Evolutionary conservation across 257 asterid species (phyloP), one percentile per base, ranked within the genome.

Genomic region (Striga asiatica): DNA sequence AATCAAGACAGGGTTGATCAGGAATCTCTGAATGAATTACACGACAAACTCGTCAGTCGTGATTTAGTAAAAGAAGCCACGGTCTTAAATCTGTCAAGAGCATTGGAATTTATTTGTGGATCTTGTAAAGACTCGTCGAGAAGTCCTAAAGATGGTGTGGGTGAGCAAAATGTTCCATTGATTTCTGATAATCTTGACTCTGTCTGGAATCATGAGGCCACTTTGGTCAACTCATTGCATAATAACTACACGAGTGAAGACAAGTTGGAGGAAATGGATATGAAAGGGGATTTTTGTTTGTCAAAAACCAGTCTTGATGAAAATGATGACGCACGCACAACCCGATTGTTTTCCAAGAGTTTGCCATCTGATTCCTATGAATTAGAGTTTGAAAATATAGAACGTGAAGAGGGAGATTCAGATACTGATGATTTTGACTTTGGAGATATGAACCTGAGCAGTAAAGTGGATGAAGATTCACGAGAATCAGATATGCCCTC

Each of bases 1-100:
- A 83, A 78, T 25, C 3, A 59, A 18, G 78, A 74, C 65, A 64
- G 81, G 68, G 66, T 82, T 19, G 66, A 67, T 41, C 50, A 1
- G 57, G 66, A 49, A 16, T 27, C 69, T 76, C 62, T 91, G 65
- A 56, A 45, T n/a, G 74, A 68, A 5, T 67, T 87, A 24, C 70
- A 47, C 10, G 83, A 73, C 29, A 67, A 71, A 31, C 52, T 84
- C n/a, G 29, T 41, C 46, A 50, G 41, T 50, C 71, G 54, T 3
- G 75, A 71, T 52, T 63, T 68, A 60, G 67, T 71, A 52, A 67
- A 73, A 20, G 94, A 87, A 70, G 34, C 67, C 25, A 79, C 94
- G 7, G 74, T 70, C 65, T 42, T 60, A 16, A 84, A 84, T 68
- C 65, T 91, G 61, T 71, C 53, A 24, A 73, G 70, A 50, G 83